Evolutionary conservation across 2,329 filamentous ascomycete genomes (phyloP).

Genomic region (Phialophora chinensis): DNA sequence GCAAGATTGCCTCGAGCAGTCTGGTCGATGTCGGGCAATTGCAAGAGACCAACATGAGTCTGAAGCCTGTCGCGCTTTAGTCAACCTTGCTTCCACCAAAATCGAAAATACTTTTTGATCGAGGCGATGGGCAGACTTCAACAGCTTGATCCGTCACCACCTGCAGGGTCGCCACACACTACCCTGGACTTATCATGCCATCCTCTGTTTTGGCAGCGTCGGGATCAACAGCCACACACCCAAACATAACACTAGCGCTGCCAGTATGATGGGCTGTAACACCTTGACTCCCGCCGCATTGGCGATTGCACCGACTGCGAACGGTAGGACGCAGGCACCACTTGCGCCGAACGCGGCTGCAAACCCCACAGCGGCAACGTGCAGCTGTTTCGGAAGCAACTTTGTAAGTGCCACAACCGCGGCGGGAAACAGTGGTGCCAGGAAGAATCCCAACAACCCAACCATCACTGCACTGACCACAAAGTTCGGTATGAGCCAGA

Average conservation of each 20-base stretch:
- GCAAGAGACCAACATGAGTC: neutral
- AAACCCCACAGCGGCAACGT: constrained; percentile 35
- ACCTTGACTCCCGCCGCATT: constrained; percentile 62
- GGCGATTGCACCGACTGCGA: constrained; percentile 48
- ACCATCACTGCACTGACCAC: constrained; percentile 74
- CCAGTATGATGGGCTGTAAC: constrained; percentile 59
- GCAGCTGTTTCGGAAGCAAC: constrained; percentile 34
- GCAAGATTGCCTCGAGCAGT: neutral
- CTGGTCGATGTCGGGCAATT: neutral
- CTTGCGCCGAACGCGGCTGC: constrained; percentile 77
- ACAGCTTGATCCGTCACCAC: neutral
- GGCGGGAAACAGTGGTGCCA: constrained; percentile 75
- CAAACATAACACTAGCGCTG: constrained; percentile 43
- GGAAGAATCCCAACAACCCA: constrained; percentile 73
- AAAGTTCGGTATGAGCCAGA: constrained; percentile 78
- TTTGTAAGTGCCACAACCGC: constrained; percentile 35
- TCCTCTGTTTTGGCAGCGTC: constrained; percentile 34
- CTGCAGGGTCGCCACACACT: neutral
- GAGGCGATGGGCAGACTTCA: neutral
- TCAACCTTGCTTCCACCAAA: neutral
- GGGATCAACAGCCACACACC: constrained; percentile 35
- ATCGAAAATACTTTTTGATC: neutral
- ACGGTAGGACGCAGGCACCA: constrained; percentile 59
- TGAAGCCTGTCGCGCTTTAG: neutral
- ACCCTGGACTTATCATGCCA: constrained; percentile 22